A percentile compares a stretch with the other conserved stretches of the same genome.
Conservation (phyloP, 441 rosid species). For the Croton laevigatus region DNA sequence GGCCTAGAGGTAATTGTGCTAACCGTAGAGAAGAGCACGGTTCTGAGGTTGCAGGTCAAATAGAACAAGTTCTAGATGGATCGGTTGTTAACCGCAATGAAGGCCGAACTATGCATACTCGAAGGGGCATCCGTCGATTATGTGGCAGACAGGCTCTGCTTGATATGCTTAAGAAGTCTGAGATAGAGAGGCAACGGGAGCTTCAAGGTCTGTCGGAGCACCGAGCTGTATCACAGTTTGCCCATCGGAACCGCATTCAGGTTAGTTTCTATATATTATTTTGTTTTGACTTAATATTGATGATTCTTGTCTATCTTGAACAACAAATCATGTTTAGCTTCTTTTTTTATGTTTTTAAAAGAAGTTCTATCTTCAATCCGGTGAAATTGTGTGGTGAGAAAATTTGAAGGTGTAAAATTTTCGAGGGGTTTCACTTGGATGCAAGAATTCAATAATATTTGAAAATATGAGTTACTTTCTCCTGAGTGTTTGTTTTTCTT, state of each 20-base stretch:
- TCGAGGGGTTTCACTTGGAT: not conserved
- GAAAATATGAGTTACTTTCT: conserved; percentile 6
- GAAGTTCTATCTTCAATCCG: not conserved
- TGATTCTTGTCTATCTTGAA: not conserved
- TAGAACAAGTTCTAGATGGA: conserved; percentile 71
- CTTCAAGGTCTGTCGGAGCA: conserved; percentile 61
- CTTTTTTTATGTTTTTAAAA: not conserved
- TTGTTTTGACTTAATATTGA: not conserved
- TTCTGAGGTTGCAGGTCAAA: conserved; percentile 47
- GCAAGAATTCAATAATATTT: not conserved
- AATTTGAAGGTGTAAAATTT: not conserved
- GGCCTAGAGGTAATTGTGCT: conserved; percentile 48
- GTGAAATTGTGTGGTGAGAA: not conserved
- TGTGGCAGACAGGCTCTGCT: conserved; percentile 89
- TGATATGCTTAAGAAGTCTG: conserved; percentile 83
- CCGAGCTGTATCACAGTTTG: conserved; percentile 75
- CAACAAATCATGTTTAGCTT: not conserved
- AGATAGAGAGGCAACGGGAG: conserved; percentile 75
- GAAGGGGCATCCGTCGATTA: conserved; percentile 74
- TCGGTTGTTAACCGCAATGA: conserved; percentile 44
- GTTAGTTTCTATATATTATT: conserved; percentile 33
- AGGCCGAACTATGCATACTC: conserved; percentile 42
- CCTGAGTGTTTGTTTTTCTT: not conserved
- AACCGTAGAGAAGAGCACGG: conserved; percentile 53
- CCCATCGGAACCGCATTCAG: conserved; percentile 95